Evolutionary conservation across 176 grass and related monocot genomes (phyloP).

Genomic region (Aegilops speltoides): DNA sequence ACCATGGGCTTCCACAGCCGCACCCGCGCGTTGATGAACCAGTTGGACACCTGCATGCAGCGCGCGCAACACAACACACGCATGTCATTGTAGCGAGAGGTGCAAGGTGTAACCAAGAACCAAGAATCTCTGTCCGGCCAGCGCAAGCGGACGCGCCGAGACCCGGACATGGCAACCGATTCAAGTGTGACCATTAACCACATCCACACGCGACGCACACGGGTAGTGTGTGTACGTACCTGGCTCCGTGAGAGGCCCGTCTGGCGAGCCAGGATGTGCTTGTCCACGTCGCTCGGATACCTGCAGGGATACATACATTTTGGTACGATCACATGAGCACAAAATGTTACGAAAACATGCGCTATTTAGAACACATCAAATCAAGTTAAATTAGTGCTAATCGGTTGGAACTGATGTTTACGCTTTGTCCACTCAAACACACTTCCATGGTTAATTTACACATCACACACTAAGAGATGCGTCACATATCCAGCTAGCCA

Average conservation of each 20-base stretch:
- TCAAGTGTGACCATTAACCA: neutral
- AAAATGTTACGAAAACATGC: neutral
- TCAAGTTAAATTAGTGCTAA: too few species aligned
- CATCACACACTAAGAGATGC: neutral
- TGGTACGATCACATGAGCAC: neutral
- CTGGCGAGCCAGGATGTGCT: conserved; percentile 93
- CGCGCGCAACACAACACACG: neutral
- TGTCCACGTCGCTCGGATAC: conserved; percentile 95
- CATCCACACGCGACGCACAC: neutral
- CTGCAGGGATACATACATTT: conserved; percentile 23
- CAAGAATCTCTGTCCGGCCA: conserved; percentile 24
- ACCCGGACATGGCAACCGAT: conserved; percentile 53
- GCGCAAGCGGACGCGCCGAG: conserved; percentile 33
- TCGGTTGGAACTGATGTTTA: neutral
- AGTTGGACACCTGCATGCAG: conserved; percentile 68
- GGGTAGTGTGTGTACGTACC: conserved; percentile 34
- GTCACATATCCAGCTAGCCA: neutral
- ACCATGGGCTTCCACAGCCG: conserved; percentile 97
- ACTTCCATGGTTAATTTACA: neutral
- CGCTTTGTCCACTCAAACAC: neutral
- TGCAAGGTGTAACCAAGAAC: neutral
- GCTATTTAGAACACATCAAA: too few species aligned
- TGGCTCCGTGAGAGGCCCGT: conserved; percentile 93
- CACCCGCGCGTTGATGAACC: conserved; percentile 83
- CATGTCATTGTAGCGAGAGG: conserved; percentile 19